Evolutionary conservation across 2,329 filamentous ascomycete genomes (phyloP), one percentile per base, ranked within the genome.

Genomic region (Penicillium thymicola): DNA sequence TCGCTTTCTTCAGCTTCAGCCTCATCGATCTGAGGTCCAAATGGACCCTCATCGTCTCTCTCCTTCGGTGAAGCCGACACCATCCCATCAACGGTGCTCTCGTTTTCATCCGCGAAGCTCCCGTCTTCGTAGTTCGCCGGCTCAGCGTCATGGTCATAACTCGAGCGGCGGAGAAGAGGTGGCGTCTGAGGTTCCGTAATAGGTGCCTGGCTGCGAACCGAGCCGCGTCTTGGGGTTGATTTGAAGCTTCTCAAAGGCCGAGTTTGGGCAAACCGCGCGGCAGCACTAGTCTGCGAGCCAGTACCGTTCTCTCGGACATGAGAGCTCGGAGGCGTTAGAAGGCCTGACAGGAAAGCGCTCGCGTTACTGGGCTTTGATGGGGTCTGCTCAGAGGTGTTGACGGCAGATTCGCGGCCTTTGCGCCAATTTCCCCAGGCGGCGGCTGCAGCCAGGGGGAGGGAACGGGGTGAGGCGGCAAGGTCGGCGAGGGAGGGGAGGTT

Each of bases 371-470:
- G 78, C 66, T 83, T 86, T 9, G 86, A 87, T 5, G 87, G 87
- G 0, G 87, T 89, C 43, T 72, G 76, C 64, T 78, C 72, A 30
- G 67, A 52, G 34, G 30, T 32, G 23, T 65, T 65, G 50, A 84
- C 79, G 16, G 77, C 75, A 6, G 76, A 76, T 54, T 84, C 83
- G 65, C 80, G 82, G 16, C 82, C 84, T 71, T 89, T 93, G 51
- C 92, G 87, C 93, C 93, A 97, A 73, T 88, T 96, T 45, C 91
- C 92, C 85, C 92, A 96, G n/a, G 92, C 93, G n/a, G 92, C 91
- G n/a, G 91, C 90, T 25, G 96, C 88, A 4, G 88, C 89, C 70
- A 96, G 88, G 6, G 90, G 90, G 16, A 96, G 67, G 8, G 76
- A 88, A 32, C 91, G 87, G 4, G 92, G 93, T 2, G 90, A 89